Percentiles rank a stretch among this genome's conserved stretches.
These are phyloP conservation scores for Scutellaria barbata DNA, from an alignment of 257 asterid species.

Conservation along the genomic window DNA sequence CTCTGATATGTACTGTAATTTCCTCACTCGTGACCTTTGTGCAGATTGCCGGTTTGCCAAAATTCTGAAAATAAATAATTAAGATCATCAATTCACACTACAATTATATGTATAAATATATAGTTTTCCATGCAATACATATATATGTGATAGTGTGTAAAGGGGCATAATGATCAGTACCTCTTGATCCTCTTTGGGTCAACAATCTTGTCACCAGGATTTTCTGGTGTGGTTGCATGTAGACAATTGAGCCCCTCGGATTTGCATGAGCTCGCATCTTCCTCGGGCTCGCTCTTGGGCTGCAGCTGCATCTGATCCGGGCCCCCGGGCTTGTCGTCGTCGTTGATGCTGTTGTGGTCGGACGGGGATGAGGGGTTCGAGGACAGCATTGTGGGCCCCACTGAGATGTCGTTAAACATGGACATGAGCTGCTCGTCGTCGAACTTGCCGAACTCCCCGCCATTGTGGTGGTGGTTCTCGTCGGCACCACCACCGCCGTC, in stretches of 20 bases:
- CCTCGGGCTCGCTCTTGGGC: conserved; percentile 77
- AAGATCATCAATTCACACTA: not conserved
- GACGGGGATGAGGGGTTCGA: conserved; percentile 82
- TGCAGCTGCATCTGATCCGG: conserved; percentile 41
- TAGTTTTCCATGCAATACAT: not conserved
- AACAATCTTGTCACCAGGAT: conserved; percentile 53
- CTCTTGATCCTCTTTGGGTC: conserved; percentile 94
- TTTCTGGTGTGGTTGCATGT: conserved; percentile 40
- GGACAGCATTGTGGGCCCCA: conserved; percentile 52
- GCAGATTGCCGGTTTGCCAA: conserved; percentile 98
- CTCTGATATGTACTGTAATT: conserved; percentile 89
- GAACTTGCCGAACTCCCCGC: conserved; percentile 61
- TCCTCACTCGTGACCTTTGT: conserved; percentile 92
- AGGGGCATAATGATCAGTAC: conserved; percentile 34
- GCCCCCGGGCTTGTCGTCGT: conserved; percentile 44
- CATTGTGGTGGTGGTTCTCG: not conserved
- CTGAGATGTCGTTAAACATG: conserved; percentile 61
- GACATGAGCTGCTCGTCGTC: conserved; percentile 92
- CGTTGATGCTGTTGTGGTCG: conserved; percentile 72
- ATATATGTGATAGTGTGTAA: too few species aligned
- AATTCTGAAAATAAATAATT: conserved; percentile 47
- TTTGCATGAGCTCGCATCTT: conserved; percentile 63
- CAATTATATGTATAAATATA: not conserved
- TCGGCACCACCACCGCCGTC: too few species aligned
- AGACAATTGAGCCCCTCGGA: conserved; percentile 47